Conservation (phyloP, 2,329 filamentous ascomycete genomes). For the Botrytis fabae region DNA sequence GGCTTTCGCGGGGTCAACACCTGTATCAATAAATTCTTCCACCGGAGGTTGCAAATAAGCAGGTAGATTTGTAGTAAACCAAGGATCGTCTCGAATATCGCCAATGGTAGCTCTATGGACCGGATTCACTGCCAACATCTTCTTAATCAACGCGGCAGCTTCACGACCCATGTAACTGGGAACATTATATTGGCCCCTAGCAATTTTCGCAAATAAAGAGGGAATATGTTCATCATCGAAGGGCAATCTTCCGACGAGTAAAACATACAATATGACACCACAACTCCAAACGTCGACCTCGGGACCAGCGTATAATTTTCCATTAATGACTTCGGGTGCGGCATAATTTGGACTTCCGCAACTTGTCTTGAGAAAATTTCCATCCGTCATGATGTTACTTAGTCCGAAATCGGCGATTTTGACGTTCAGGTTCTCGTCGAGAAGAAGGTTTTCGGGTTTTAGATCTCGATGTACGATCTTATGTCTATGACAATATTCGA, state of each 20-base stretch:
- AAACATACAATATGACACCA: constrained; percentile 84
- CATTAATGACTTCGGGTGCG: constrained; percentile 94
- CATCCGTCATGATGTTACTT: constrained; percentile 99
- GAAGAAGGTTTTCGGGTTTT: constrained; percentile 93
- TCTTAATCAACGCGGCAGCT: constrained; percentile 78
- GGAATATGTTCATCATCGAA: constrained; percentile 99
- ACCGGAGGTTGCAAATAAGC: constrained; percentile 82
- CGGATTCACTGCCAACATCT: constrained; percentile 93
- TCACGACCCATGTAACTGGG: constrained; percentile 88
- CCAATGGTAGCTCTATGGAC: constrained; percentile 91
- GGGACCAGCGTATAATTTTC: constrained; percentile 94
- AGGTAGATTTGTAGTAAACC: constrained; percentile 87
- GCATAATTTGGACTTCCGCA: constrained; percentile 98
- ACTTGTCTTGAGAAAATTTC: constrained; percentile 97
- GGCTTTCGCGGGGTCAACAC: constrained; percentile 88
- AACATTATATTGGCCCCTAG: constrained; percentile 88
- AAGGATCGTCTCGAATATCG: constrained; percentile 89
- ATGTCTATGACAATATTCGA: constrained; percentile 98
- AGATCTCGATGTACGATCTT: constrained; percentile 98
- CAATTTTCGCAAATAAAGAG: constrained; percentile 95
- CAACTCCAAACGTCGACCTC: constrained; percentile 99
- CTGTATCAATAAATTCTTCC: constrained; percentile 90
- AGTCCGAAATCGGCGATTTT: constrained; percentile 99
- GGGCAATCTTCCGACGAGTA: constrained; percentile 79
- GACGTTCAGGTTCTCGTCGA: constrained; percentile 94